phyloP scores from a whole-genome alignment of 108 stramenopile genomes.

The Nitzschia putrida region DNA sequence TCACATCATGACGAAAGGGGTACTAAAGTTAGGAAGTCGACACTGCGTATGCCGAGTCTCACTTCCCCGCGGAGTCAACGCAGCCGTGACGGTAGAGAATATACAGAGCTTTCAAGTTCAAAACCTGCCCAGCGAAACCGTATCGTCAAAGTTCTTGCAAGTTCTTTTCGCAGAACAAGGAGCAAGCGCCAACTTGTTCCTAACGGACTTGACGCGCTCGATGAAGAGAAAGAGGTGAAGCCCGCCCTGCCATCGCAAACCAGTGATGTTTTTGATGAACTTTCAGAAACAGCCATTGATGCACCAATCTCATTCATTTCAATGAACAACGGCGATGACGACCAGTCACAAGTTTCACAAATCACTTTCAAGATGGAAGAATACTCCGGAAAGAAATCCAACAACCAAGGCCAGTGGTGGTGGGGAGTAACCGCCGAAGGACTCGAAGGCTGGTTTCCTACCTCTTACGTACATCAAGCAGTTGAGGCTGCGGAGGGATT shows the following conservation, averaged over 20 bases:
- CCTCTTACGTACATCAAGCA: conserved; percentile 42
- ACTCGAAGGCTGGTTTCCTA: conserved; percentile 52
- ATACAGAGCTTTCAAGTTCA: not conserved
- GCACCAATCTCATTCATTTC: conserved; percentile 34
- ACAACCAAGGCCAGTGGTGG: conserved; percentile 47
- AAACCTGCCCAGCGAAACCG: conserved; percentile 15
- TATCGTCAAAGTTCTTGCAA: conserved; percentile 32
- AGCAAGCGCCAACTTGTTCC: conserved; percentile 20
- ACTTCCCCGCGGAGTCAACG: conserved; percentile 2
- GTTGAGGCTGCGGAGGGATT: conserved; percentile 58
- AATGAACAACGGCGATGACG: conserved; percentile 28
- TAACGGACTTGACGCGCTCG: conserved; percentile 32
- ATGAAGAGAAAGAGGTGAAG: conserved; percentile 39
- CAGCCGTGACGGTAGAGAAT: not conserved
- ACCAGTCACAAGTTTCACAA: conserved; percentile 41
- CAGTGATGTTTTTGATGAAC: conserved; percentile 9
- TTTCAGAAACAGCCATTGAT: conserved; percentile 7
- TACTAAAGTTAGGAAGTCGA: not conserved
- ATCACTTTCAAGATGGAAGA: conserved; percentile 46
- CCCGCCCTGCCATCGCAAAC: not conserved
- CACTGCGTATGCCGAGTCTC: not conserved
- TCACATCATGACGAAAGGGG: not conserved
- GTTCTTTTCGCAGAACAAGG: conserved; percentile 32
- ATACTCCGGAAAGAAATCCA: conserved; percentile 16
- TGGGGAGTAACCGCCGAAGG: conserved; percentile 52